Conservation (phyloP, 2,329 filamentous ascomycete species). For the Gremmenia infestans region DNA sequence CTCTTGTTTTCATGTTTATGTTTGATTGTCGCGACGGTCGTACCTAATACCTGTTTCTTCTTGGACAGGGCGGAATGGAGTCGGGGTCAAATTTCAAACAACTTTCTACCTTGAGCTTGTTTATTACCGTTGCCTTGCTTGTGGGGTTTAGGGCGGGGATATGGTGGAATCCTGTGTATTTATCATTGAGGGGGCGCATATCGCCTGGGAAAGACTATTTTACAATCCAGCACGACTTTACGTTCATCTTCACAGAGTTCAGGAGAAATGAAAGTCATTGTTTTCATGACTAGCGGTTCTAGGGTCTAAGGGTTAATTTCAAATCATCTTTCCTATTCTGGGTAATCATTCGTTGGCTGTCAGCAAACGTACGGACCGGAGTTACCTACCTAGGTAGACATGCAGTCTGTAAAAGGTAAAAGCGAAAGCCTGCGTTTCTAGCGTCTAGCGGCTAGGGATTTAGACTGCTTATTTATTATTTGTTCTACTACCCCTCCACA, state of each 20-base stretch:
- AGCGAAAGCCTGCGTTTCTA: neutral
- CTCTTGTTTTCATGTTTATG: conserved; percentile 25
- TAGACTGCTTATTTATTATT: neutral
- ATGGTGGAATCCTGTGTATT: conserved; percentile 30
- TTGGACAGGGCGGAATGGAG: conserved; percentile 23
- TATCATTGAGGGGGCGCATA: conserved; percentile 24
- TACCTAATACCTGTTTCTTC: conserved; percentile 27
- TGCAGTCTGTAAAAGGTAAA: too few relatives aligned
- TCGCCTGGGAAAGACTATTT: conserved; percentile 18
- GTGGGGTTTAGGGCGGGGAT: conserved; percentile 10
- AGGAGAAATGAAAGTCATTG: neutral
- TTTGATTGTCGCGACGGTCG: conserved; percentile 23
- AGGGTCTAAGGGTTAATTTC: neutral
- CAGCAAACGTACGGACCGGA: too few relatives aligned
- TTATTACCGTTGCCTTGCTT: conserved; percentile 19
- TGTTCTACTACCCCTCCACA: neutral
- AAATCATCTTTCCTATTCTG: too few relatives aligned
- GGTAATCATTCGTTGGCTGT: too few relatives aligned
- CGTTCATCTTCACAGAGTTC: conserved; percentile 5
- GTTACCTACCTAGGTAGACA: too few relatives aligned
- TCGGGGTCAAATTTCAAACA: conserved; percentile 23
- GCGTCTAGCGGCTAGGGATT: neutral
- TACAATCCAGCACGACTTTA: conserved; percentile 24
- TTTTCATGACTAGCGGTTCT: neutral
- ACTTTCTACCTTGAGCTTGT: conserved; percentile 14